Base-by-base conservation (phyloP, 257 asterid genomes). In the Mitragyna speciosa region DNA sequence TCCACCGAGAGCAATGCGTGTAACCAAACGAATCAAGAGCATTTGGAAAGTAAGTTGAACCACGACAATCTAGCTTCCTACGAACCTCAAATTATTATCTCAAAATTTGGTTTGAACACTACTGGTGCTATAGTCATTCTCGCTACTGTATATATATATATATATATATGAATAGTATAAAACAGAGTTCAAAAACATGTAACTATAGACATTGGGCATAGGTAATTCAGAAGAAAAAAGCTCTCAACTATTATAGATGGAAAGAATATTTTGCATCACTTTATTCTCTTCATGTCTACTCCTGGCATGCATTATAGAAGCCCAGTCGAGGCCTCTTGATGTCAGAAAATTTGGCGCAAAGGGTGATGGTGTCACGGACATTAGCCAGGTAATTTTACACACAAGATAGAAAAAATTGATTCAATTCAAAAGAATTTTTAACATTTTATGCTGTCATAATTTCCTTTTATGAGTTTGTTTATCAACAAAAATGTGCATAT, bases 341-440 rank as follows among this genome's bases (percentile, higher is more conserved):
- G 54, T 82, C 1, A 77, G 59, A 28, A 51, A 26, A 19, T 78
- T n/a, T 48, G 76, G 77, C 26, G 72, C 85, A 24, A 77, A 82
- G 49, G 14, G 45, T 0, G 65, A 31, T 59, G 79, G 79, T 47
- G n/a, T 10, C 58, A 72, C 64, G 4, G 85, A 82, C 52, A 72
- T 78, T n/a, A 78, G 82, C 61, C 75, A 66, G 85, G 85, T 82
- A 77, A 12, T 6, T 52, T 16, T 2, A 28, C 26, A 54, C 19
- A 14, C 56, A 16, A 51, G 56, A 51, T 15, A 51, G 48, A 45
- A 5, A 45, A 45, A 45, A 5, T 45, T 45, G 48, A 2, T 48
- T n/a, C 20, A 17, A 51, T 31, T 41, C 16, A 0, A 16, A 3
- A 31, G 4, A 49, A n/a, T 33, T 12, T 11, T 47, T 20, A 24